phyloP scores from a whole-genome alignment of 768 basidiomycete species.

The Cystofilobasidium capitatum region DNA sequence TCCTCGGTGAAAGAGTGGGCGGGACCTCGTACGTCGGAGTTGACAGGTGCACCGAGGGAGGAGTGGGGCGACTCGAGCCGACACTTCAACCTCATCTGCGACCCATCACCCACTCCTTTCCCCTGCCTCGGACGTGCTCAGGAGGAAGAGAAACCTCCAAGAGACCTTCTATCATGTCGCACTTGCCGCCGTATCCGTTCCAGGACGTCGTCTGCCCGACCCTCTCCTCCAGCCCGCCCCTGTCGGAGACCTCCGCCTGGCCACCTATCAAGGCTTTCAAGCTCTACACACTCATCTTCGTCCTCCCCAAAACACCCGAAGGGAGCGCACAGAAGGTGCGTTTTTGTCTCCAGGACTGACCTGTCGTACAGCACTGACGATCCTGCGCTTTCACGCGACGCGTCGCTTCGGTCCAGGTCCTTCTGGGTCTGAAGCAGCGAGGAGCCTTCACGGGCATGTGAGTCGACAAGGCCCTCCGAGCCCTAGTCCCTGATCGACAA shows the following conservation, averaged over 20 bases:
- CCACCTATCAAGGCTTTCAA: not conserved
- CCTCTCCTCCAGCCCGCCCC: not conserved
- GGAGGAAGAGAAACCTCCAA: too few species aligned
- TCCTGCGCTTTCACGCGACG: not conserved
- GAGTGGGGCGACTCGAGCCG: too few species aligned
- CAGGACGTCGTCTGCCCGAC: not conserved
- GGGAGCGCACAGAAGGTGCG: not conserved
- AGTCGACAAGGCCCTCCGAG: too few species aligned
- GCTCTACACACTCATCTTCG: not conserved
- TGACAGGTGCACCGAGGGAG: too few species aligned
- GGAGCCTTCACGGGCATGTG: conserved; percentile 1
- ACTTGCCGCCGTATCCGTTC: not conserved
- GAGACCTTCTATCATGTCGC: too few species aligned
- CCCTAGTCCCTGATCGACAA: too few species aligned
- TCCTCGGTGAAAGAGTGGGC: too few species aligned
- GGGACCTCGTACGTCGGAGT: too few species aligned
- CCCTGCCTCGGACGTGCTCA: too few species aligned
- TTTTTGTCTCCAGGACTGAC: not conserved
- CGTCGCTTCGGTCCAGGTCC: not conserved
- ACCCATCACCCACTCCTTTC: too few species aligned
- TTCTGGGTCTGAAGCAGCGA: not conserved
- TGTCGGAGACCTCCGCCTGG: not conserved
- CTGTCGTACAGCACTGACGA: not conserved
- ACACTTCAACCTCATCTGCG: too few species aligned
- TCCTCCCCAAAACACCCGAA: not conserved